Percentiles rank a stretch among this genome's conserved stretches.
These are phyloP conservation scores for Melastoma candidum DNA, from an alignment of 441 rosid genomes.

Conservation along the genomic window DNA sequence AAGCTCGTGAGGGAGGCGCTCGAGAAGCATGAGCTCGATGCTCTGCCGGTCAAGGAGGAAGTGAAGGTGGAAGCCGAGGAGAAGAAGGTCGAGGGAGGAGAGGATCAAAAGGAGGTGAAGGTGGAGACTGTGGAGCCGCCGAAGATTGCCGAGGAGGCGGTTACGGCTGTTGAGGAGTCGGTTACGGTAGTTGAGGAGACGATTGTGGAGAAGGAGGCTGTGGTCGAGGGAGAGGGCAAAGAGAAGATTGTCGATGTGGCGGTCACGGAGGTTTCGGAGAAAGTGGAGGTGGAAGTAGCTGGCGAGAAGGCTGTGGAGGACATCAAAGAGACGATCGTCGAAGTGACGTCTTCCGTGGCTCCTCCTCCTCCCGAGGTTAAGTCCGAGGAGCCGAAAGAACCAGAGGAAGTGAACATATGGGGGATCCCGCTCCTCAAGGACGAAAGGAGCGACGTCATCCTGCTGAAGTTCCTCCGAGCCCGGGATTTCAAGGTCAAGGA, in stretches of 20 bases:
- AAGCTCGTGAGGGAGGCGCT: conserved; percentile 59
- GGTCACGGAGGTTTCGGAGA: conserved; percentile 23
- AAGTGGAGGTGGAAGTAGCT: conserved; percentile 7
- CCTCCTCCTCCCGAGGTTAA: conserved; percentile 17
- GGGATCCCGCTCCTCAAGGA: conserved; percentile 44
- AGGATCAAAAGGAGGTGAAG: conserved; percentile 2
- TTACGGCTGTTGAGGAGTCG: conserved; percentile 13
- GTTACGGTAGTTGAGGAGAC: conserved; percentile 6
- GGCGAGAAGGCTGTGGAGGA: conserved; percentile 5
- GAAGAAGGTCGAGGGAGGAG: conserved; percentile 6
- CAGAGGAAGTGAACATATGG: conserved; percentile 53
- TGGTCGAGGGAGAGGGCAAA: conserved; percentile 24
- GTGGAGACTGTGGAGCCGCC: conserved; percentile 17
- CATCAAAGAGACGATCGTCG: conserved; percentile 10
- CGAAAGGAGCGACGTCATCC: conserved; percentile 49
- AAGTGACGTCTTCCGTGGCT: conserved; percentile 3
- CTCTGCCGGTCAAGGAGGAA: conserved; percentile 25
- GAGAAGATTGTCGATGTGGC: conserved; percentile 43
- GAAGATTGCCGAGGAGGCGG: conserved; percentile 12
- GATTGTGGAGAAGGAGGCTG: conserved; percentile 29
- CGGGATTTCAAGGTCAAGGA: conserved; percentile 61
- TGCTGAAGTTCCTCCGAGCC: conserved; percentile 53
- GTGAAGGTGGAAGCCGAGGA: conserved; percentile 22
- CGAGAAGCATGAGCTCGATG: conserved; percentile 51
- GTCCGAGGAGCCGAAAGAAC: conserved; percentile 28